These are phyloP conservation scores for Volutella citrinella DNA, from an alignment of 2,329 filamentous ascomycete species.

Conservation along the genomic window DNA sequence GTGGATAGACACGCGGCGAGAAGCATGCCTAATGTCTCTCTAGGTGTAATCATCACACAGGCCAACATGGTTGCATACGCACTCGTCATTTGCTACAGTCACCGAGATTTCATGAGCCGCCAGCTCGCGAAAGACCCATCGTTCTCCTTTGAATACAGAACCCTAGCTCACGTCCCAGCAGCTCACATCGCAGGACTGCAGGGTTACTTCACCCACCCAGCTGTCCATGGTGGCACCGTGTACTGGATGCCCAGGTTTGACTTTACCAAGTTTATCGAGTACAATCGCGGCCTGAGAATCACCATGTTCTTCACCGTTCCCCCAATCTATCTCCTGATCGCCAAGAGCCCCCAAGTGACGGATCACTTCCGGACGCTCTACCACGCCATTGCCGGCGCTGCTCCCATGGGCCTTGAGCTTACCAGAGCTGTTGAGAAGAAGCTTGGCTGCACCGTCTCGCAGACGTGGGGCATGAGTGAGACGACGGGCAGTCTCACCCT, in stretches of 20 bases:
- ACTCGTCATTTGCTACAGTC: no score
- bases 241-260: constrained; percentile 65
- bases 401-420: constrained; percentile 53
- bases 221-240: constrained; percentile 42
- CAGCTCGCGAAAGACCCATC: constrained; percentile 27
- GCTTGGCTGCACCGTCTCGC: constrained; percentile 44
- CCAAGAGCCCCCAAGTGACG: constrained; percentile 52
- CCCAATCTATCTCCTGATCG: constrained; percentile 57
- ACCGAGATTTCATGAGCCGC: no score
- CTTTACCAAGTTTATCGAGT: constrained; percentile 51
- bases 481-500: constrained; percentile 48
- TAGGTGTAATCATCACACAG: constrained; percentile 43
- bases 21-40: background rate
- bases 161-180: constrained; percentile 41
- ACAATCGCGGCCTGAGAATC: constrained; percentile 47
- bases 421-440: constrained; percentile 49
- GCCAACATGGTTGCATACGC: constrained; percentile 40
- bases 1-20: background rate
- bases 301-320: constrained; percentile 59
- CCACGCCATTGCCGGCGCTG: constrained; percentile 50
- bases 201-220: constrained; percentile 39
- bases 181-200: constrained; percentile 46
- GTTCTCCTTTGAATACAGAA: constrained; percentile 30
- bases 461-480: constrained; percentile 60
- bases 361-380: constrained; percentile 52